Evolutionary conservation across 208 protist species (phyloP).

Genomic region (Leptomonas seymouri): DNA sequence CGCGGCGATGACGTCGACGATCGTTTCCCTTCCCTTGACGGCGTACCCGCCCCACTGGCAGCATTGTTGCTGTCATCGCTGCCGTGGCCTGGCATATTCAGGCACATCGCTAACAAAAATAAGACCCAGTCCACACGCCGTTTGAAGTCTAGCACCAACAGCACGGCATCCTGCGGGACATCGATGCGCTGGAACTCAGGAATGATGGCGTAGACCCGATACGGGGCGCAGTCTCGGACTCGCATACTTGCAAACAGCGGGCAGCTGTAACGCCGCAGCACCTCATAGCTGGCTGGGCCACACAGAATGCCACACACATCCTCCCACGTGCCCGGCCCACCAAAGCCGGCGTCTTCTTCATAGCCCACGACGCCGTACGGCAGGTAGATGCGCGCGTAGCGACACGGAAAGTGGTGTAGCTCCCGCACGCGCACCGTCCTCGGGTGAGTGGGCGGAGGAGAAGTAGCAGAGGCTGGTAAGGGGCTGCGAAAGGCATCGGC

Average conservation of each 20-base stretch:
- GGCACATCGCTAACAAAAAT: conserved; percentile 46
- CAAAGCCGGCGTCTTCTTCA: conserved; percentile 37
- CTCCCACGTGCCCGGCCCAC: conserved; percentile 42
- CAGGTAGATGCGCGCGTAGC: conserved; percentile 38
- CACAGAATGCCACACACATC: conserved; percentile 56
- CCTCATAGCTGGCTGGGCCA: conserved; percentile 49
- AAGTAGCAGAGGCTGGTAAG: background rate
- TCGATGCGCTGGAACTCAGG: conserved; percentile 35
- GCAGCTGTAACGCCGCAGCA: conserved; percentile 61
- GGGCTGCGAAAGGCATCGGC: background rate
- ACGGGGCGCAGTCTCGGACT: conserved; percentile 22
- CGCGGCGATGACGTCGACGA: background rate
- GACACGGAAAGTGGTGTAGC: conserved; percentile 60
- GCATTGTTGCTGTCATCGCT: too few relatives aligned
- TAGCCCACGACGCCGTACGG: conserved; percentile 53
- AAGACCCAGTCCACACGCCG: conserved; percentile 53
- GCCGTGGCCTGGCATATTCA: background rate
- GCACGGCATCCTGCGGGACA: conserved; percentile 33
- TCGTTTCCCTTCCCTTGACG: background rate
- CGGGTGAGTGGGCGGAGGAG: background rate
- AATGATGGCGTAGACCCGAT: conserved; percentile 61
- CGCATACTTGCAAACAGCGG: conserved; percentile 47
- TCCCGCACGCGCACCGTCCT: conserved; percentile 40
- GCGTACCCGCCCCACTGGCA: too few relatives aligned
- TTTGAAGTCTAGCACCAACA: conserved; percentile 75